phyloP scores from a whole-genome alignment of 257 asterid genomes.

The Avicennia marina region DNA sequence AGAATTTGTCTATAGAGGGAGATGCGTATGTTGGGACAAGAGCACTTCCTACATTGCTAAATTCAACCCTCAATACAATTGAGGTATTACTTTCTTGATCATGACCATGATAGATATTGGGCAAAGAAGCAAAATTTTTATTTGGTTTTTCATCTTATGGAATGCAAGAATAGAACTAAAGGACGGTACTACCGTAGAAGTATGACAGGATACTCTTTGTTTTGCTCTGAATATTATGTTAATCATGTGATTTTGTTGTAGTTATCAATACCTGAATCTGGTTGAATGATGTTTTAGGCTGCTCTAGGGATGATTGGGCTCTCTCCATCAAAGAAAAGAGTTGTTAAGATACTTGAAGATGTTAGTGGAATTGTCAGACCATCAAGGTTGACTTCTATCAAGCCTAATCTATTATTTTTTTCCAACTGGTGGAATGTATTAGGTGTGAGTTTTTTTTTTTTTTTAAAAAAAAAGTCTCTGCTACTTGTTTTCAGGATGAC shows the following conservation, averaged over 20 bases:
- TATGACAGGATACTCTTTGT: too few species aligned
- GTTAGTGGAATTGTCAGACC: slow-evolving; percentile 75
- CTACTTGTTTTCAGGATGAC: slow-evolving; percentile 52
- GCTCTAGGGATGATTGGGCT: slow-evolving; percentile 54
- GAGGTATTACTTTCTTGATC: slow-evolving; percentile 41
- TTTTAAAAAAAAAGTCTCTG: not conserved
- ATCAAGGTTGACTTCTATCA: slow-evolving; percentile 47
- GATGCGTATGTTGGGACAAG: slow-evolving; percentile 77
- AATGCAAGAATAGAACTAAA: too few species aligned
- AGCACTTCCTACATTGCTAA: slow-evolving; percentile 84
- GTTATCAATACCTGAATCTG: not conserved
- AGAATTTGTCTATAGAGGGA: slow-evolving; percentile 69
- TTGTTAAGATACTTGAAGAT: slow-evolving; percentile 60
- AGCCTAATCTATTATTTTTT: not conserved
- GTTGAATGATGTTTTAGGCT: slow-evolving; percentile 32
- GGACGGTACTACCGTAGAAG: too few species aligned
- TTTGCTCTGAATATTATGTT: not conserved
- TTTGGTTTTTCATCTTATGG: too few species aligned
- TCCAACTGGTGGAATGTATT: too few species aligned
- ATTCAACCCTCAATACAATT: slow-evolving; percentile 62
- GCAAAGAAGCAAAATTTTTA: too few species aligned
- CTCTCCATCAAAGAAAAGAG: slow-evolving; percentile 63
- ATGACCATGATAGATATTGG: not conserved
- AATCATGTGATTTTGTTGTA: not conserved
- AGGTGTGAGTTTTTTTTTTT: not conserved